Percentiles rank a stretch among this genome's conserved stretches.
Evolutionary conservation across 257 asterid genomes (phyloP).

Genomic region (Mitragyna speciosa): DNA sequence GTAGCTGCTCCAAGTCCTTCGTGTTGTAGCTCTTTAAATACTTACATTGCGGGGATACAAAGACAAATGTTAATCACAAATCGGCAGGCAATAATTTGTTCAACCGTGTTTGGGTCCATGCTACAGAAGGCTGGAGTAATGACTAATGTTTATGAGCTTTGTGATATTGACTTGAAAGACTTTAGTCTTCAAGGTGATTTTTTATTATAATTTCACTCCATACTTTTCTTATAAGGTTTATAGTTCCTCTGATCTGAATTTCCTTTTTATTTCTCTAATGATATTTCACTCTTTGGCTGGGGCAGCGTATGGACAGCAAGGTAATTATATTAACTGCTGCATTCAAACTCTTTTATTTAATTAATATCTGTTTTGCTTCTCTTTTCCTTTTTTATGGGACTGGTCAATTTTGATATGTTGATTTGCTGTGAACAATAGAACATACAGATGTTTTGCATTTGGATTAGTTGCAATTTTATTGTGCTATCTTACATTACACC

Average conservation of each 20-base stretch:
- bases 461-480: background rate
- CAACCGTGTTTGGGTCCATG: slow-evolving; percentile 78
- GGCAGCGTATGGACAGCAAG: slow-evolving; percentile 83
- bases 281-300: slow-evolving; percentile 32
- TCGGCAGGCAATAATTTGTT: slow-evolving; percentile 88
- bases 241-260: slow-evolving; percentile 29
- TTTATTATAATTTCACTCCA: slow-evolving; percentile 3
- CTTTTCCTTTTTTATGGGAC: background rate
- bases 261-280: slow-evolving; percentile 5
- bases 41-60: slow-evolving; percentile 69
- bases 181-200: slow-evolving; percentile 91
- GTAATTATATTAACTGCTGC: slow-evolving; percentile 36
- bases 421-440: background rate
- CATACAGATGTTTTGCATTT: background rate
- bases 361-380: background rate
- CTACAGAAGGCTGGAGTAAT: slow-evolving; percentile 85
- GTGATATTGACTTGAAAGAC: slow-evolving; percentile 95
- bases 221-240: slow-evolving; percentile 10
- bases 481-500: background rate
- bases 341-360: background rate
- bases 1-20: slow-evolving; percentile 79
- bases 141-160: slow-evolving; percentile 80
- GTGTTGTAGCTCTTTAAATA: slow-evolving; percentile 79
- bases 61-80: slow-evolving; percentile 93
- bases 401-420: background rate